A percentile compares a stretch with the other conserved stretches of the same genome.
phyloP scores from a whole-genome alignment of 768 basidiomycete species.

The Russula sp. region DNA sequence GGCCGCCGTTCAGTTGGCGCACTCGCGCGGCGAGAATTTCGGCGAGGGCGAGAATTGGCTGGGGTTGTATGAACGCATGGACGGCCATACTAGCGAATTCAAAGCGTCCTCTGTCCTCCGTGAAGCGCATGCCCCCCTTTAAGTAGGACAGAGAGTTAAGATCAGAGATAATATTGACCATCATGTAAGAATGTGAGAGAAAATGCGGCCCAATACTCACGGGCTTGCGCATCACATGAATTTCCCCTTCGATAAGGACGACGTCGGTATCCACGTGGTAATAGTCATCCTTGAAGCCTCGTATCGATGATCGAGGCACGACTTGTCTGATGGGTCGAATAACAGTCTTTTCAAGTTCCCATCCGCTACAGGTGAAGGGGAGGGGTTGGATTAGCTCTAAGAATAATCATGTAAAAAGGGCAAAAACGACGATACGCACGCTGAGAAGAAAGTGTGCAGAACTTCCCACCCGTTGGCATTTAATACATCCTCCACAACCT shows the following conservation, averaged over 20 bases:
- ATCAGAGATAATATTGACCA: not conserved
- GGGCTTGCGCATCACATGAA: conserved; percentile 42
- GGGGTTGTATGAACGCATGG: not conserved
- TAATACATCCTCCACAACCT: conserved; percentile 37
- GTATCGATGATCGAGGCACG: conserved; percentile 38
- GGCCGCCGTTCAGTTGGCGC: conserved; percentile 35
- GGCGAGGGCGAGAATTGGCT: conserved; percentile 34
- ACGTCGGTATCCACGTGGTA: conserved; percentile 38
- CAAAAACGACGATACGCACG: conserved; percentile 36
- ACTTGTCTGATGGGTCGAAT: conserved; percentile 41
- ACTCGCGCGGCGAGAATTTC: conserved; percentile 38
- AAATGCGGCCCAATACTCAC: conserved; percentile 31
- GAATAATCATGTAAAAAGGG: not conserved
- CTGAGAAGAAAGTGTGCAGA: conserved; percentile 41
- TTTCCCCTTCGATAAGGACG: conserved; percentile 43
- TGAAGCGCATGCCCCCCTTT: conserved; percentile 29
- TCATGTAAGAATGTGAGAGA: not conserved
- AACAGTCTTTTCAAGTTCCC: conserved; percentile 45
- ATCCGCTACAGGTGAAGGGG: conserved; percentile 32
- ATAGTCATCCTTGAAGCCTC: conserved; percentile 45
- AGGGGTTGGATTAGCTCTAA: not conserved
- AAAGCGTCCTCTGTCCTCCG: not conserved
- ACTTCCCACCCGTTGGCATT: conserved; percentile 42
- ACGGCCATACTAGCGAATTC: conserved; percentile 21
- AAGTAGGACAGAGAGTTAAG: not conserved